A percentile compares a stretch with the other conserved stretches of the same genome.
These are phyloP conservation scores for Fraxinus xanthoxyloides DNA, from an alignment of 305 asterid species.

Conservation along the genomic window DNA sequence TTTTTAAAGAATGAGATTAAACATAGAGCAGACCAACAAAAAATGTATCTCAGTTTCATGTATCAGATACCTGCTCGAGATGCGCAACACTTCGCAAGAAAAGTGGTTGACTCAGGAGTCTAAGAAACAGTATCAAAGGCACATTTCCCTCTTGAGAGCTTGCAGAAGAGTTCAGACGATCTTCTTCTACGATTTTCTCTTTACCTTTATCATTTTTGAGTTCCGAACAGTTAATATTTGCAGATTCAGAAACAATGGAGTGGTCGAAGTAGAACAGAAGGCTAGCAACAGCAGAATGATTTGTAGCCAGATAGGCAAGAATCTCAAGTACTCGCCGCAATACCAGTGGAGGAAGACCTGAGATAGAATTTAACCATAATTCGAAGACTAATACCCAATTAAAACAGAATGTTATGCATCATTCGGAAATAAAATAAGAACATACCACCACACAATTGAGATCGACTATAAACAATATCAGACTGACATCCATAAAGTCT, in stretches of 20 bases:
- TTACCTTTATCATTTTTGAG: conserved; percentile 62
- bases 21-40: neutral
- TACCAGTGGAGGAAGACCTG: conserved; percentile 98
- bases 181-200: conserved; percentile 57
- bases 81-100: conserved; percentile 83
- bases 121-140: conserved; percentile 83
- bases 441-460: conserved; percentile 88
- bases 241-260: conserved; percentile 54
- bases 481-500: conserved; percentile 98
- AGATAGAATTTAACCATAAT: conserved; percentile 24
- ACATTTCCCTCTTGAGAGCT: conserved; percentile 53
- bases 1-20: conserved; percentile 16
- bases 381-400: conserved; percentile 16
- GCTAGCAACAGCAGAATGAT: conserved; percentile 87
- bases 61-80: conserved; percentile 78
- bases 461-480: conserved; percentile 85
- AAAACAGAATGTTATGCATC: conserved; percentile 1
- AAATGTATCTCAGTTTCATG: conserved; percentile 8
- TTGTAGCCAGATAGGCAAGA: conserved; percentile 83
- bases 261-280: conserved; percentile 85
- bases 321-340: conserved; percentile 89
- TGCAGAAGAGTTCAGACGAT: conserved; percentile 33
- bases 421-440: neutral
- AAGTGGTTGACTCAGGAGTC: conserved; percentile 80
- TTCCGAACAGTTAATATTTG: conserved; percentile 33